phyloP scores from a whole-genome alignment of 352 stramenopile genomes.

The Pythium dissimile region DNA sequence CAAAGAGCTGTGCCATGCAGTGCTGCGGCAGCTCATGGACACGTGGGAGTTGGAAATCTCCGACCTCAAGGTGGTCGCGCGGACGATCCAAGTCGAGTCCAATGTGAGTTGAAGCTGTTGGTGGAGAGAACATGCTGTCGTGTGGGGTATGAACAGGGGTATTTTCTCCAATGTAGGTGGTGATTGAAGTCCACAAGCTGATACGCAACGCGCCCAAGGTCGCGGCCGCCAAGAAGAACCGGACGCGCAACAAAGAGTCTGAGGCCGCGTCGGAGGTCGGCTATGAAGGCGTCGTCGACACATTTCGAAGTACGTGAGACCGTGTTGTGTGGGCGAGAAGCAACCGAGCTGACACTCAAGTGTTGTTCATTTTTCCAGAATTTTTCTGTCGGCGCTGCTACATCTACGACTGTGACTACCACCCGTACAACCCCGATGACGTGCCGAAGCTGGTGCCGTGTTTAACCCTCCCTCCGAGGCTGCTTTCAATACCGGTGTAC shows the following conservation, averaged over 20 bases:
- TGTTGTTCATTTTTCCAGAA: conserved; percentile 23
- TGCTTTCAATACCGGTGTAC: neutral
- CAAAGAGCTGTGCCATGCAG: conserved; percentile 64
- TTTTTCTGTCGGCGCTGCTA: conserved; percentile 82
- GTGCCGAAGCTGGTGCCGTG: conserved; percentile 46
- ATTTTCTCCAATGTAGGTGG: too few relatives aligned
- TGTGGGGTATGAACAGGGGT: too few relatives aligned
- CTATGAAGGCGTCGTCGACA: conserved; percentile 64
- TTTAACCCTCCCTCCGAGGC: neutral
- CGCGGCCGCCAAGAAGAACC: conserved; percentile 7
- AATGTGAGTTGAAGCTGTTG: conserved; percentile 8
- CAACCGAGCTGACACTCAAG: too few relatives aligned
- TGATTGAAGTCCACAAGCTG: conserved; percentile 66
- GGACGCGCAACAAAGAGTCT: neutral
- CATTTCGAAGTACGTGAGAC: conserved; percentile 68
- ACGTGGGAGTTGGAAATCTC: conserved; percentile 64
- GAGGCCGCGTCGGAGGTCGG: conserved; percentile 11
- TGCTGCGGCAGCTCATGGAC: conserved; percentile 57
- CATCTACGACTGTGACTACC: conserved; percentile 84
- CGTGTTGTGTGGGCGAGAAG: too few relatives aligned
- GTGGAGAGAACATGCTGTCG: too few relatives aligned
- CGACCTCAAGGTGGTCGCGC: conserved; percentile 61
- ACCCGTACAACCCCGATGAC: conserved; percentile 44
- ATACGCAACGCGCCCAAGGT: conserved; percentile 45
- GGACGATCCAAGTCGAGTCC: conserved; percentile 53